A percentile compares a stretch with the other conserved stretches of the same genome.
These are phyloP conservation scores for Fraxinus nigra DNA, from an alignment of 305 asterid genomes.

Conservation along the genomic window DNA sequence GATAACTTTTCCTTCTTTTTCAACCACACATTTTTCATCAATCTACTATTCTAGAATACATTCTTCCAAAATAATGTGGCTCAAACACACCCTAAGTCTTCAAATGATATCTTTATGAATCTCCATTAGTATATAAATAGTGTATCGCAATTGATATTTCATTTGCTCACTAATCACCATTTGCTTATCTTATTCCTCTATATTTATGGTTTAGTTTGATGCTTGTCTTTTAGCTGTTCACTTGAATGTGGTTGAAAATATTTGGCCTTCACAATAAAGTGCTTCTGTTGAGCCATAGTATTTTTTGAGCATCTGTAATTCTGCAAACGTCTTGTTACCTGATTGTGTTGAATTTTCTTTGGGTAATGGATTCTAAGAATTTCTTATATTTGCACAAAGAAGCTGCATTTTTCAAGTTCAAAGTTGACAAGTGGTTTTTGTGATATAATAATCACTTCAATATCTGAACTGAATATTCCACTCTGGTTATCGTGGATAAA, in stretches of 20 bases:
- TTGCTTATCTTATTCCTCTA: conserved; percentile 1
- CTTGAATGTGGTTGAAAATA: conserved; percentile 1
- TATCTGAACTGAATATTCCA: not conserved
- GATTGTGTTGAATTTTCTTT: not conserved
- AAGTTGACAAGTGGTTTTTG: not conserved
- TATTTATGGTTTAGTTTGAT: not conserved
- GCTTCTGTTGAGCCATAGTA: conserved; percentile 9
- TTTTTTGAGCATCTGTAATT: not conserved
- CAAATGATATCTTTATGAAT: not conserved
- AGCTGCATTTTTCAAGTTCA: not conserved
- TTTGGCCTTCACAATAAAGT: not conserved
- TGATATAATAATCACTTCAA: not conserved
- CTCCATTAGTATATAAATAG: not conserved
- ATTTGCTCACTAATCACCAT: not conserved
- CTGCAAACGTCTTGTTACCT: not conserved
- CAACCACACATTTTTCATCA: no score
- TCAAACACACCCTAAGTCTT: no score
- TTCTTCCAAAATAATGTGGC: no score
- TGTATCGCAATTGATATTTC: conserved; percentile 3
- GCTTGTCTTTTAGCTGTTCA: not conserved
- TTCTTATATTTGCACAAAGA: not conserved
- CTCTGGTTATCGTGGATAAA: not conserved
- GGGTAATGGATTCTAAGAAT: not conserved
- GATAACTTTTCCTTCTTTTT: no score
- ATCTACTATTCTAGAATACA: no score